These are phyloP conservation scores for Helicosporidium sp. DNA, from an alignment of 139 green algal species.

Conservation along the genomic window DNA sequence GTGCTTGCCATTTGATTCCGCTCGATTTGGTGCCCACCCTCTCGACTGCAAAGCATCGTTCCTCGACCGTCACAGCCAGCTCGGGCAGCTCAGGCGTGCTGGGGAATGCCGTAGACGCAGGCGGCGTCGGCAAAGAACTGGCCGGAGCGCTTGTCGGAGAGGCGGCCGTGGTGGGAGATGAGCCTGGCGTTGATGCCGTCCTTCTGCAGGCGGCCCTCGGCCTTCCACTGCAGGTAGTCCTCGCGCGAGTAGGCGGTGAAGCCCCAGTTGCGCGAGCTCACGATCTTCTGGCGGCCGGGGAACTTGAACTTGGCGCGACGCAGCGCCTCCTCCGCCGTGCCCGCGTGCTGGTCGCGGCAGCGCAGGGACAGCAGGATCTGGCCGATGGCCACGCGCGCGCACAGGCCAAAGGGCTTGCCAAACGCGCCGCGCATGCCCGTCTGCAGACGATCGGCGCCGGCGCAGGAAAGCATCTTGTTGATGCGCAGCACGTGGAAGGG, in stretches of 20 bases:
- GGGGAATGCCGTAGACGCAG: conserved; percentile 24
- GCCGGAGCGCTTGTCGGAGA: conserved; percentile 34
- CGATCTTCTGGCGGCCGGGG: conserved; percentile 93
- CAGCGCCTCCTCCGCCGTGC: conserved; percentile 75
- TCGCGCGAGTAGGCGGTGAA: conserved; percentile 79
- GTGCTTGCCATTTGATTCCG: too few relatives aligned
- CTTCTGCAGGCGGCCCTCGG: conserved; percentile 69
- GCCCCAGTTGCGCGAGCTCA: conserved; percentile 83
- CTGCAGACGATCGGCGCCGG: conserved; percentile 94
- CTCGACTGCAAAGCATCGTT: too few relatives aligned
- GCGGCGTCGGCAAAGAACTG: conserved; percentile 40
- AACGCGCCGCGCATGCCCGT: conserved; percentile 96
- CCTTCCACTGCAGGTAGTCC: conserved; percentile 81
- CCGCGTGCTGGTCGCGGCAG: conserved; percentile 68
- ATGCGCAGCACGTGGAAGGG: conserved; percentile 98
- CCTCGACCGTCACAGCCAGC: not conserved
- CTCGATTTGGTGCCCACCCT: too few relatives aligned
- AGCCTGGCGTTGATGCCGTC: conserved; percentile 70
- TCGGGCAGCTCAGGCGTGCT: conserved; percentile 15
- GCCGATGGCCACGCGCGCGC: conserved; percentile 83
- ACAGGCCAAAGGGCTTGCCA: conserved; percentile 81
- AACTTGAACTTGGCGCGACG: conserved; percentile 99
- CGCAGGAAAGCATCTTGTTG: conserved; percentile 99
- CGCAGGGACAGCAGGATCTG: conserved; percentile 94
- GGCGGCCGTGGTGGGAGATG: conserved; percentile 34